A percentile compares a stretch with the other conserved stretches of the same genome.
phyloP scores from a whole-genome alignment of 2,329 filamentous ascomycete species.

The Biscogniauxia marginata region DNA sequence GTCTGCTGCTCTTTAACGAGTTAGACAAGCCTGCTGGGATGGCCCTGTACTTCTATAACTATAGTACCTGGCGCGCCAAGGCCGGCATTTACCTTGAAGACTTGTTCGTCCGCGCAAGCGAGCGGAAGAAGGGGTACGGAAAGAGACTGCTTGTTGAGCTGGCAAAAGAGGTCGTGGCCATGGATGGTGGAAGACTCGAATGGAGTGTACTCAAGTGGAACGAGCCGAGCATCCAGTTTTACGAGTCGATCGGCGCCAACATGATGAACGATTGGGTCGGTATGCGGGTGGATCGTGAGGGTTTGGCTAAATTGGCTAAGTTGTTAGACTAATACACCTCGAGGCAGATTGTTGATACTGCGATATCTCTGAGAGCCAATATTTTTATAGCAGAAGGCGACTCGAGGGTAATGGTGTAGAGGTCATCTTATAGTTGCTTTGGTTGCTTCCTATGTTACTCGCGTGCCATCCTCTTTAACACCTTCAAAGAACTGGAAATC shows the following conservation, averaged over 20 bases:
- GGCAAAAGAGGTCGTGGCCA: constrained; percentile 73
- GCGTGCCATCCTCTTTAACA: constrained; percentile 34
- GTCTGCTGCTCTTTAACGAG: constrained; percentile 62
- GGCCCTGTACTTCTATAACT: constrained; percentile 94
- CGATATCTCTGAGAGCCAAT: too few relatives aligned
- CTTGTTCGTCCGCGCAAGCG: constrained; percentile 72
- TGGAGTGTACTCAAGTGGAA: constrained; percentile 96
- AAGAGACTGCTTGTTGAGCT: constrained; percentile 70
- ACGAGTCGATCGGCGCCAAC: constrained; percentile 67
- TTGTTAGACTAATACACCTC: constrained; percentile 33
- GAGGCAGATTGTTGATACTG: background rate
- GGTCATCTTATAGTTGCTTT: background rate
- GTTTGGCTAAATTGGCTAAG: constrained; percentile 57
- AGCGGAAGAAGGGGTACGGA: constrained; percentile 77
- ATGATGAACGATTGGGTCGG: constrained; percentile 71
- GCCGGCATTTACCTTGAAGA: constrained; percentile 93
- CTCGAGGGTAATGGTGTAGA: background rate
- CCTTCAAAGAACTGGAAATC: constrained; percentile 50
- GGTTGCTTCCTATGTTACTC: background rate
- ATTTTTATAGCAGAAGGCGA: too few relatives aligned
- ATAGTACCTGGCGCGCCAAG: constrained; percentile 86
- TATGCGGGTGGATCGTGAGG: constrained; percentile 71
- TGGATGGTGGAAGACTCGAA: constrained; percentile 74
- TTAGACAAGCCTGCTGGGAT: constrained; percentile 62
- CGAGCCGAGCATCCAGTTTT: constrained; percentile 84